Percentiles rank a stretch among this genome's conserved stretches.
Conservation (phyloP, 495 filamentous ascomycete genomes). For the Podospora pseudopauciseta region DNA sequence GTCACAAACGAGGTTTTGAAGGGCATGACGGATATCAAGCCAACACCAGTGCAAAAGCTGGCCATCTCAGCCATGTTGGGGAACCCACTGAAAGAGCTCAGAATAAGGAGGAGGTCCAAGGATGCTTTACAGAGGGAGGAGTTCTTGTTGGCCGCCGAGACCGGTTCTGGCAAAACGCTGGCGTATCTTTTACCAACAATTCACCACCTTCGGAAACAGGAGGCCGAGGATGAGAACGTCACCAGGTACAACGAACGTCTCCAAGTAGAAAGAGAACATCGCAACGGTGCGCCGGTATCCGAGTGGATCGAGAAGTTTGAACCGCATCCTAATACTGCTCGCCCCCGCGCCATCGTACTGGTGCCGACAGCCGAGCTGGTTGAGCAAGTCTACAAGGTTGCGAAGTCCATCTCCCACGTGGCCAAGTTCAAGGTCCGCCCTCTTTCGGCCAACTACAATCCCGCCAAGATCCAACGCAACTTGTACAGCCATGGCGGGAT, state of each 20-base stretch:
- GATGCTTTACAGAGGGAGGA: constrained; percentile 52
- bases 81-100: constrained; percentile 17
- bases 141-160: constrained; percentile 90
- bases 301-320: constrained; percentile 48
- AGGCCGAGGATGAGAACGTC: constrained; percentile 57
- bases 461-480: constrained; percentile 77
- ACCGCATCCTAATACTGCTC: constrained; percentile 65
- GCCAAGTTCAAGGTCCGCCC: constrained; percentile 77
- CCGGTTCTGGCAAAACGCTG: constrained; percentile 93
- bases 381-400: constrained; percentile 72
- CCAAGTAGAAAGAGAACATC: constrained; percentile 43
- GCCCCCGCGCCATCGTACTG: constrained; percentile 80
- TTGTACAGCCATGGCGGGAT: constrained; percentile 78
- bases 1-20: constrained; percentile 66
- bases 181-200: constrained; percentile 82
- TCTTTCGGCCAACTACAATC: constrained; percentile 70
- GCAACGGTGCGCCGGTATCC: constrained; percentile 48
- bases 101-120: constrained; percentile 2
- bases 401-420: constrained; percentile 75
- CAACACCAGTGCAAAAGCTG: constrained; percentile 83
- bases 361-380: constrained; percentile 95
- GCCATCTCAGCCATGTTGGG: constrained; percentile 76
- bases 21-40: constrained; percentile 64
- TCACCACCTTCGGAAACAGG: constrained; percentile 76
- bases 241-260: constrained; percentile 49